Conservation (phyloP, 208 protist species). For the Eutreptiella sp. region DNA sequence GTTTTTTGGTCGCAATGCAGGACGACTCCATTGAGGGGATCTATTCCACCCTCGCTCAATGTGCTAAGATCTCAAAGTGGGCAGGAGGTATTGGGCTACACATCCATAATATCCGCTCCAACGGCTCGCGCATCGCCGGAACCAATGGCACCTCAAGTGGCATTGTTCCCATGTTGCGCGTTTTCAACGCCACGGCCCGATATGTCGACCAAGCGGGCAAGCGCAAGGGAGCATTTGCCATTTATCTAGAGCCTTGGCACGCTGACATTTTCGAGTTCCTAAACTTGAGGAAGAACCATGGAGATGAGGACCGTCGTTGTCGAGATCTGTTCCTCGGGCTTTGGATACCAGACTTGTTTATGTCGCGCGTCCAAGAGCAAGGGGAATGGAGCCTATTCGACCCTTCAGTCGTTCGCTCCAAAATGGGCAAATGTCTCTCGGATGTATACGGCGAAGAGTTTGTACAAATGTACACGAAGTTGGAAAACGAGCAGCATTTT, state of each 20-base stretch:
- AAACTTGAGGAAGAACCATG: conserved; percentile 75
- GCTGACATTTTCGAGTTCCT: conserved; percentile 81
- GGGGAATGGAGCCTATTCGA: conserved; percentile 78
- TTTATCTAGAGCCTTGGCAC: conserved; percentile 91
- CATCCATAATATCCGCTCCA: conserved; percentile 69
- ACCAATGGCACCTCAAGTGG: conserved; percentile 75
- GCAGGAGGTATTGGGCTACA: conserved; percentile 82
- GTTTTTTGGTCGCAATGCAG: conserved; percentile 75
- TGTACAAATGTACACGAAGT: conserved; percentile 57
- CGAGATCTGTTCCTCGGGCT: conserved; percentile 86
- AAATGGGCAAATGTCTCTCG: too few species aligned
- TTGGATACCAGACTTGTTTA: conserved; percentile 88
- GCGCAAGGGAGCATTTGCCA: conserved; percentile 83
- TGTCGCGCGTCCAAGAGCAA: conserved; percentile 73
- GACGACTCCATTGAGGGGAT: conserved; percentile 84
- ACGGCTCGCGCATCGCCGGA: conserved; percentile 70
- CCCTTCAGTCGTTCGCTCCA: conserved; percentile 70
- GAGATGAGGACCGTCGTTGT: conserved; percentile 65
- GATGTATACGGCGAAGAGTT: conserved; percentile 75
- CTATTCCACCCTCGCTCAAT: conserved; percentile 82
- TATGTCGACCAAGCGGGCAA: conserved; percentile 80
- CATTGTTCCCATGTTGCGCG: conserved; percentile 84
- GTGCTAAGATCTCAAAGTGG: conserved; percentile 71
- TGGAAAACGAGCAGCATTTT: conserved; percentile 54
- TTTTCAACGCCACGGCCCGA: conserved; percentile 83